Evolutionary conservation across 2,329 filamentous ascomycete species (phyloP).

Genomic region (Ciborinia camelliae): DNA sequence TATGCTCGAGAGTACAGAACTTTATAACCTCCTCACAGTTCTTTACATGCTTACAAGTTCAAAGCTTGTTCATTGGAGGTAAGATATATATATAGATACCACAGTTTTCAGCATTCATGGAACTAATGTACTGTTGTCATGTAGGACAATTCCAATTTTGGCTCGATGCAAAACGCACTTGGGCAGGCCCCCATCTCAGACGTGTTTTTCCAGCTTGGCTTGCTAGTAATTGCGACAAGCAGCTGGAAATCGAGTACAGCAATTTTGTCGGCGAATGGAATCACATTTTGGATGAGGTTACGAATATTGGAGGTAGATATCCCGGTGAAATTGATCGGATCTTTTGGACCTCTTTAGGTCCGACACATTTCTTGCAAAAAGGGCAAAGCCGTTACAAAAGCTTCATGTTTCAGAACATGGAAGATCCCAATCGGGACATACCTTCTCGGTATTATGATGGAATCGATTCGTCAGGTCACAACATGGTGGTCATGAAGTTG

Average conservation of each 20-base stretch:
- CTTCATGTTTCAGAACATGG: background rate
- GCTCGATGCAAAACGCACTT: background rate
- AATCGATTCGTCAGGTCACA: background rate
- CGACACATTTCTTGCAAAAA: background rate
- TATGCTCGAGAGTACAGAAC: background rate
- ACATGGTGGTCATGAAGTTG: conserved; percentile 5
- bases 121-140: too few relatives aligned
- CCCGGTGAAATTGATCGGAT: conserved; percentile 3
- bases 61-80: conserved; percentile 14
- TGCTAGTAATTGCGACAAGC: background rate
- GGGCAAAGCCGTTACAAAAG: conserved; percentile 3
- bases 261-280: conserved; percentile 7
- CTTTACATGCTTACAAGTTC: conserved; percentile 3
- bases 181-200: conserved; percentile 3
- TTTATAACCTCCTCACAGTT: conserved; percentile 1
- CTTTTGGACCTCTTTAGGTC: background rate
- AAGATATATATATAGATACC: background rate
- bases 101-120: accelerated
- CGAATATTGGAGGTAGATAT: background rate
- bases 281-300: background rate
- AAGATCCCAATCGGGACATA: background rate
- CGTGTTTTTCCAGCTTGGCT: conserved; percentile 9
- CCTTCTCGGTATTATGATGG: conserved; percentile 2
- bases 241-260: background rate
- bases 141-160: conserved; percentile 10